Conservation (phyloP, 75 land plant species). For the Pseudotsuga menziesii region DNA sequence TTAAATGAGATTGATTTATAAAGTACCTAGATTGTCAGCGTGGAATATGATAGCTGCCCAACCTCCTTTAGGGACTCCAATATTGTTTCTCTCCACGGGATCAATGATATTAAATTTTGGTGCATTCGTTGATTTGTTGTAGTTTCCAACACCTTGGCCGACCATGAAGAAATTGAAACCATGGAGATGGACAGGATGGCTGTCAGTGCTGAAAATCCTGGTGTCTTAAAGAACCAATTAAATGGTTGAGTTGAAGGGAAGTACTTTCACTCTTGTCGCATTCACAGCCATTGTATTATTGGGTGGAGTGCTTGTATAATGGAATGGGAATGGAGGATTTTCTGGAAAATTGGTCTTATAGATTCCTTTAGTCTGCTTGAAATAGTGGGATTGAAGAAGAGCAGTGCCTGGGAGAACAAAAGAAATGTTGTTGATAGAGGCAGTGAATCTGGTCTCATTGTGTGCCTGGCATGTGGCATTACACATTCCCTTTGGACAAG, state of each 20-base stretch:
- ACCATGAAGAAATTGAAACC: slow-evolving; percentile 37
- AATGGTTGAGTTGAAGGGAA: slow-evolving; percentile 22
- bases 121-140: slow-evolving; percentile 28
- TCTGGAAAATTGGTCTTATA: slow-evolving; percentile 35
- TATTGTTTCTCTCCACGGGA: slow-evolving; percentile 44
- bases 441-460: slow-evolving; percentile 42
- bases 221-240: slow-evolving; percentile 33
- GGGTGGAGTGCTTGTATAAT: slow-evolving; percentile 30
- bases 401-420: slow-evolving; percentile 52
- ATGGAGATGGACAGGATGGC: slow-evolving; percentile 39
- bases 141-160: slow-evolving; percentile 45
- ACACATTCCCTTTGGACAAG: background rate
- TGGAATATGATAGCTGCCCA: slow-evolving; percentile 51
- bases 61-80: slow-evolving; percentile 36
- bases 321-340: slow-evolving; percentile 22
- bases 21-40: slow-evolving; percentile 53
- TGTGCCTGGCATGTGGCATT: slow-evolving; percentile 34
- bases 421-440: slow-evolving; percentile 57
- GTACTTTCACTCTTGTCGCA: slow-evolving; percentile 12
- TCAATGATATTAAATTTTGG: slow-evolving; percentile 44
- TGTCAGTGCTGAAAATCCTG: slow-evolving; percentile 24
- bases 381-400: slow-evolving; percentile 43
- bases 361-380: slow-evolving; percentile 24
- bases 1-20: too few species aligned
- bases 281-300: slow-evolving; percentile 17